Conservation (phyloP, 768 basidiomycete species). For the Leccinum subtestaceum region DNA sequence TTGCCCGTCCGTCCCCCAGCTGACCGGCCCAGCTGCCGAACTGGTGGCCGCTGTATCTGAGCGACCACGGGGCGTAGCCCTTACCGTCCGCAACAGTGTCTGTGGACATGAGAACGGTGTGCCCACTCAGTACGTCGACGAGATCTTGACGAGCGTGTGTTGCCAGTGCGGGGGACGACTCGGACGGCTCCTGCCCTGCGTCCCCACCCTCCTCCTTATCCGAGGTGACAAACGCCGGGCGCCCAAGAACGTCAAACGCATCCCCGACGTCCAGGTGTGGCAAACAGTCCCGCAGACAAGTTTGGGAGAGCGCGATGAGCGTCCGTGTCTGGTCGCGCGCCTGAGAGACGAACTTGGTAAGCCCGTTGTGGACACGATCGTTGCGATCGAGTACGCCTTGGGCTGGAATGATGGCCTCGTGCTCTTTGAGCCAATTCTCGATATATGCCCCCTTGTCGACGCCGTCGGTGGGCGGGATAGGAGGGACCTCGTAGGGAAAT, state of each 20-base stretch:
- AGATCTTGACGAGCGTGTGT: slow-evolving; percentile 62
- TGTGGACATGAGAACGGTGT: slow-evolving; percentile 58
- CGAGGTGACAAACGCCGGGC: slow-evolving; percentile 45
- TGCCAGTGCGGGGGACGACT: slow-evolving; percentile 22
- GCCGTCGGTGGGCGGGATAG: slow-evolving; percentile 43
- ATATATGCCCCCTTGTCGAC: slow-evolving; percentile 62
- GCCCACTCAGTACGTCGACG: slow-evolving; percentile 78
- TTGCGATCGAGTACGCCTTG: neutral
- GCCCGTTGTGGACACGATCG: slow-evolving; percentile 5
- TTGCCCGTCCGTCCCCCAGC: slow-evolving; percentile 92
- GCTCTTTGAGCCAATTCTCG: slow-evolving; percentile 70
- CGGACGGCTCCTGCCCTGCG: slow-evolving; percentile 2
- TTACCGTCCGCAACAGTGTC: slow-evolving; percentile 28
- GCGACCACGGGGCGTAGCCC: slow-evolving; percentile 66
- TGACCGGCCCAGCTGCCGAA: slow-evolving; percentile 92
- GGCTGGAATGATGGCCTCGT: slow-evolving; percentile 51
- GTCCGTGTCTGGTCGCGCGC: slow-evolving; percentile 50
- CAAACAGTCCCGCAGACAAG: slow-evolving; percentile 69
- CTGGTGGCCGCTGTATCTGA: slow-evolving; percentile 90
- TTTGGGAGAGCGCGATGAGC: slow-evolving; percentile 72
- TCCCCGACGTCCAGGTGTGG: slow-evolving; percentile 89
- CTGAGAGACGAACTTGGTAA: slow-evolving; percentile 49
- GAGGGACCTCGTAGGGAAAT: slow-evolving; percentile 79
- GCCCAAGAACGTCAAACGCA: slow-evolving; percentile 64
- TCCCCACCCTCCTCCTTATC: slow-evolving; percentile 30